Conservation (phyloP, 176 grass and related monocot species). For the Oryza glumipatula region DNA sequence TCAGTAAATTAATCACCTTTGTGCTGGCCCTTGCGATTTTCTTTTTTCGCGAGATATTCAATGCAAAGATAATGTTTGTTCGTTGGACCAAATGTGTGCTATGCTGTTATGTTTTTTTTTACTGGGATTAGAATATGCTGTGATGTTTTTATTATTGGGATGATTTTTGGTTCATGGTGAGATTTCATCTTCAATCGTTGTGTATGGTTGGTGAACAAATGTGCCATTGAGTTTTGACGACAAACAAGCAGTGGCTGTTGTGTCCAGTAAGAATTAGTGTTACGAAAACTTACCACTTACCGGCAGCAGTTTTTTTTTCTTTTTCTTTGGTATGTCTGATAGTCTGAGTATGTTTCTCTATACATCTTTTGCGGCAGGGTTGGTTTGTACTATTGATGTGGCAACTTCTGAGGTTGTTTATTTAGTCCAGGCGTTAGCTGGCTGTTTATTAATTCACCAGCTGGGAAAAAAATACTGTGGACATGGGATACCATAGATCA, state of each 20-base stretch:
- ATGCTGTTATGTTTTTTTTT: not conserved
- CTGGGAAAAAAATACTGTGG: not conserved
- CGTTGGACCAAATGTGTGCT: not conserved
- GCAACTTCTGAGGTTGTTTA: not conserved
- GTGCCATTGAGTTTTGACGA: not conserved
- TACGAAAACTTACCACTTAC: not conserved
- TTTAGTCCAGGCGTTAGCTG: not conserved
- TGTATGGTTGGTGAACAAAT: not conserved
- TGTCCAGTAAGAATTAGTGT: not conserved
- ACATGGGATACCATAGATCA: not conserved
- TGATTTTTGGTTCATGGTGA: slow-evolving; percentile 9
- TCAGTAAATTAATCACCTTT: not conserved
- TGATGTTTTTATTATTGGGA: not conserved
- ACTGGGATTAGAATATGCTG: too few species aligned
- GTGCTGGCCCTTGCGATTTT: not conserved
- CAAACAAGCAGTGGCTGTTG: not conserved
- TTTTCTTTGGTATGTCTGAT: too few species aligned
- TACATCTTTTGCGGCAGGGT: not conserved
- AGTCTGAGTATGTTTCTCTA: too few species aligned
- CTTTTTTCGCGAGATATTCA: not conserved
- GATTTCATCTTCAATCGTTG: not conserved
- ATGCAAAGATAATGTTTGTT: not conserved
- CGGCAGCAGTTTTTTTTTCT: not conserved
- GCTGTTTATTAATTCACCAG: not conserved
- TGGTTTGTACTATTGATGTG: not conserved